phyloP scores from a whole-genome alignment of 495 filamentous ascomycete genomes.

The Penicillium flavigenum region DNA sequence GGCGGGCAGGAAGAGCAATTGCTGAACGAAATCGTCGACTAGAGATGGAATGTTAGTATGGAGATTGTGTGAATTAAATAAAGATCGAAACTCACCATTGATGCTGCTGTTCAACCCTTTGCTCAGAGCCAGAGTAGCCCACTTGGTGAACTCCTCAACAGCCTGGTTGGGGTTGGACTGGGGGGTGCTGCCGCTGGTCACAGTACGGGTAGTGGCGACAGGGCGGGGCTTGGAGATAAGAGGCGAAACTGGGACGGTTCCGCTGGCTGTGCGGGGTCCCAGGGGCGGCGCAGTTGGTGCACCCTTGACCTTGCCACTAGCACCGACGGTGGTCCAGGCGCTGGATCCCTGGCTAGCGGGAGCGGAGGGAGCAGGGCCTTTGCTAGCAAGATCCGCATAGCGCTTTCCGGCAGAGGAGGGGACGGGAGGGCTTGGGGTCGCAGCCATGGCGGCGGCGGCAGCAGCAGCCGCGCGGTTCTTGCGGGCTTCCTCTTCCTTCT shows the following conservation, averaged over 20 bases:
- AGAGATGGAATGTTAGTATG: conserved; percentile 21
- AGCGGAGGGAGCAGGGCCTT: conserved; percentile 50
- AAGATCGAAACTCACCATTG: conserved; percentile 46
- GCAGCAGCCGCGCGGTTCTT: conserved; percentile 68
- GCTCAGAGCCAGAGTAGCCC: conserved; percentile 73
- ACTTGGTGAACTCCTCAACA: conserved; percentile 89
- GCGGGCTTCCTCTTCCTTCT: conserved; percentile 90
- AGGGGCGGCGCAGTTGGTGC: conserved; percentile 56
- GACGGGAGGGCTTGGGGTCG: conserved; percentile 48
- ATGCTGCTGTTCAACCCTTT: conserved; percentile 60
- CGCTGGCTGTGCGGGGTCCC: conserved; percentile 58
- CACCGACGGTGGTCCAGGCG: conserved; percentile 97
- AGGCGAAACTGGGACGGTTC: conserved; percentile 44
- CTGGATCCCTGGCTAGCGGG: conserved; percentile 40
- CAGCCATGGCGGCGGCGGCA: conserved; percentile 52
- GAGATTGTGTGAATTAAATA: not conserved
- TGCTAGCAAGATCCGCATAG: conserved; percentile 93
- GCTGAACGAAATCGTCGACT: conserved; percentile 81
- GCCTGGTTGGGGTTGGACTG: conserved; percentile 55
- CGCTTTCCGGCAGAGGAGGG: conserved; percentile 68
- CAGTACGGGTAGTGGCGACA: conserved; percentile 30
- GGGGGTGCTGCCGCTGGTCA: conserved; percentile 36
- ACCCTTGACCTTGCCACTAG: conserved; percentile 83
- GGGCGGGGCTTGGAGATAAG: conserved; percentile 33
- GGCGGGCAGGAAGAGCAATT: conserved; percentile 69